phyloP scores from a whole-genome alignment of 208 protist species.

The Wallacemonas sp. region DNA sequence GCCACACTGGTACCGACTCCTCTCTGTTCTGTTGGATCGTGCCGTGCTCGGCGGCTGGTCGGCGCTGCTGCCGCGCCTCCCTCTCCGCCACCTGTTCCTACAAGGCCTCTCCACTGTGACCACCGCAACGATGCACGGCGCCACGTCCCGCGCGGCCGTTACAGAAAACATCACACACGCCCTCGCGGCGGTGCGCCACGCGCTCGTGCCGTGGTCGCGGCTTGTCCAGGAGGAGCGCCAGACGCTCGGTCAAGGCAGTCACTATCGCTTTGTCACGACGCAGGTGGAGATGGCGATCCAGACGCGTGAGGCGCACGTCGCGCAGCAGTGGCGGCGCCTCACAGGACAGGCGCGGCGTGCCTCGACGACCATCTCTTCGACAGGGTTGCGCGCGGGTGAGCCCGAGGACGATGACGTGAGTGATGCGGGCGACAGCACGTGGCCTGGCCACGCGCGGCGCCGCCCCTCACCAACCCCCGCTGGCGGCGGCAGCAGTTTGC shows the following conservation, averaged over 20 bases:
- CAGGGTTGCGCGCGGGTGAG: too few relatives aligned
- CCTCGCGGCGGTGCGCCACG: neutral
- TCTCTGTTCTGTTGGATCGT: conserved; percentile 16
- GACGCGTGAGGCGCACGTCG: neutral
- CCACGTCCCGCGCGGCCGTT: too few relatives aligned
- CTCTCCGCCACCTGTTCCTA: neutral
- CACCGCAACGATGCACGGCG: too few relatives aligned
- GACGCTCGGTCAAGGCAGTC: neutral
- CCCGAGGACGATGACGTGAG: neutral
- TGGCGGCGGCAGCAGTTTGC: too few relatives aligned
- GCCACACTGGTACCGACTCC: conserved; percentile 5
- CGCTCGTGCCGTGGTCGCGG: neutral
- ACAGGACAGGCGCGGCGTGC: too few relatives aligned
- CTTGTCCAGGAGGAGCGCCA: neutral
- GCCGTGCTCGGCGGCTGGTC: conserved; percentile 18
- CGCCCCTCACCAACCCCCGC: too few relatives aligned
- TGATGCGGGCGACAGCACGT: neutral
- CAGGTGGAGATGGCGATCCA: neutral
- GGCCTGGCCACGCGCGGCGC: too few relatives aligned
- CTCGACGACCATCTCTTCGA: too few relatives aligned
- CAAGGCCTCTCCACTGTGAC: neutral
- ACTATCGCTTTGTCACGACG: neutral
- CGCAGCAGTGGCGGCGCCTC: neutral
- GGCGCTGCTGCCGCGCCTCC: conserved; percentile 10
- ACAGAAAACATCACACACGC: neutral